phyloP scores from a whole-genome alignment of 2,329 filamentous ascomycete species.

The Parastagonospora nodorum region DNA sequence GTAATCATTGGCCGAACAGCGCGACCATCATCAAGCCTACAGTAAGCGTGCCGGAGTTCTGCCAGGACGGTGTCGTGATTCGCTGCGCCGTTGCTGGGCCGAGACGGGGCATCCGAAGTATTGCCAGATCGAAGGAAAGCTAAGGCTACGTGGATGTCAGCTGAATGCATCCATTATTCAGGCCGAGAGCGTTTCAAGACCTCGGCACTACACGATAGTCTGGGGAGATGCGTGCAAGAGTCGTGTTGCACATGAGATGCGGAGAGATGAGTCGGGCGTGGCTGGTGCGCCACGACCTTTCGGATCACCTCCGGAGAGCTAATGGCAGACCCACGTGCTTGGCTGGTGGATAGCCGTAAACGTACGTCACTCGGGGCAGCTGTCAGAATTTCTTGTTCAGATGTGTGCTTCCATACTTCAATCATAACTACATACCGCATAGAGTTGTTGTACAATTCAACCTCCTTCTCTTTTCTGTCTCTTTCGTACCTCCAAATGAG shows the following conservation, averaged over 20 bases:
- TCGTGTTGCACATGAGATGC: neutral
- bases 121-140: slow-evolving; percentile 7
- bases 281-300: neutral
- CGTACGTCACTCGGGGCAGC: slow-evolving; percentile 13
- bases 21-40: slow-evolving; percentile 7
- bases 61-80: slow-evolving; percentile 14
- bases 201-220: neutral
- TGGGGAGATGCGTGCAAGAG: neutral
- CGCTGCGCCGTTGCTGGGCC: slow-evolving; percentile 2
- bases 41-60: slow-evolving; percentile 22
- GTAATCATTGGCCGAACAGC: slow-evolving; percentile 12
- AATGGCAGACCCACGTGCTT: slow-evolving; percentile 17
- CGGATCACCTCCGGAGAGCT: slow-evolving; percentile 5
- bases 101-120: slow-evolving; percentile 3
- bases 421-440: no score
- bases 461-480: neutral
- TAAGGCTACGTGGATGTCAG: slow-evolving; percentile 5
- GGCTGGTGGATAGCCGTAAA: slow-evolving; percentile 3
- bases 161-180: neutral
- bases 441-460: neutral
- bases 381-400: neutral
- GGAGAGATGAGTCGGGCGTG: neutral
- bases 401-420: neutral
- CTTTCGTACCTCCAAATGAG: slow-evolving; percentile 13
- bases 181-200: no score